Base-by-base conservation (phyloP, 495 filamentous ascomycete species). In the Penicillium alfredii region DNA sequence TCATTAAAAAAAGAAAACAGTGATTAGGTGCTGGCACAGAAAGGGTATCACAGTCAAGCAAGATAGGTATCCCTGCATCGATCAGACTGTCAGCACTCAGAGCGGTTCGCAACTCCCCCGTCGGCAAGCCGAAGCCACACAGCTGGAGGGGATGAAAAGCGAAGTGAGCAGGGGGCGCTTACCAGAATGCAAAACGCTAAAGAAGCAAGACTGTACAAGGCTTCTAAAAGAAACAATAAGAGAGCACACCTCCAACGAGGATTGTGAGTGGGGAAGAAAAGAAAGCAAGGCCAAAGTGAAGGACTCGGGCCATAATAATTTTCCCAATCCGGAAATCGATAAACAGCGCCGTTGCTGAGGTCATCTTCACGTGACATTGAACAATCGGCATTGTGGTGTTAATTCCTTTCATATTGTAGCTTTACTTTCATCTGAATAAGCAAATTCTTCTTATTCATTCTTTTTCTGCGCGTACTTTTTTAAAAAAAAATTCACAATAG, bases 301-400 rank as follows among this genome's bases (percentile, higher is more conserved):
- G 44, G 51, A 39, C 31, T 37, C 30, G 34, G 46, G 23, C 34
- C 51, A 55, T 50, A 66, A 64, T 60, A 63, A 43, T 33, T 56
- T 68, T 38, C 64, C 58, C 48, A 33, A 64, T 46, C 14, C 14
- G 57, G 64, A 38, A 68, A 66, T 61, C 55, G 55, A 64, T 66
- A 68, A 68, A 68, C 64, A 68, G 40, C 47, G 47, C 34, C 38
- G 45, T 51, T 56, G 50, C 38, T 51, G 45, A 53, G 21, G 37
- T 63, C 48, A 65, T 43, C 47, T 36, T 45, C 46, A 50, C 48
- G 52, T 52, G 48, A n/a, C n/a, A n/a, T n/a, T 14, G 10, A 11
- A 16, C 10, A 4, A 16, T 30, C 33, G 13, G 17, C 25, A n/a
- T n/a, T n/a, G n/a, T n/a, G n/a, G n/a, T n/a, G n/a, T n/a, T n/a